These are phyloP conservation scores for Colletotrichum tabaci DNA, from an alignment of 2,329 filamentous ascomycete genomes.

Conservation along the genomic window DNA sequence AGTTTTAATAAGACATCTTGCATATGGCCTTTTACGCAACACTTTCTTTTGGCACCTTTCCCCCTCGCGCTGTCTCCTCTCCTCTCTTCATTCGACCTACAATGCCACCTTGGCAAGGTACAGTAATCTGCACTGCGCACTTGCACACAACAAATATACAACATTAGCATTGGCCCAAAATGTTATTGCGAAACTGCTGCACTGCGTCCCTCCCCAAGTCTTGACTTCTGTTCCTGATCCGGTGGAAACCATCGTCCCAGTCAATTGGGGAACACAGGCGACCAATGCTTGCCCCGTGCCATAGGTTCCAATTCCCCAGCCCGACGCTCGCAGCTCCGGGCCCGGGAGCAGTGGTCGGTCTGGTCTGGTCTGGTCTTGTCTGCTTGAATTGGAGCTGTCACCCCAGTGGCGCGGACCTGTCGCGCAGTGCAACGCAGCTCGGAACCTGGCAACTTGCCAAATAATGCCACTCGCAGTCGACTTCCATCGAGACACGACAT, in stretches of 20 bases:
- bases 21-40: constrained; percentile 16
- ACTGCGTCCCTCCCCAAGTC: constrained; percentile 29
- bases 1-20: constrained; percentile 33
- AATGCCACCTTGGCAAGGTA: not conserved
- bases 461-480: constrained; percentile 37
- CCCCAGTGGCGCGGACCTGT: constrained; percentile 29
- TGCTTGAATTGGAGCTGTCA: constrained; percentile 29
- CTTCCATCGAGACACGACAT: constrained; percentile 34
- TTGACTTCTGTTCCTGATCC: constrained; percentile 28
- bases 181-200: constrained; percentile 31
- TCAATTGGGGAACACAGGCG: constrained; percentile 26
- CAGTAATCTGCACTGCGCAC: constrained; percentile 21
- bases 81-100: constrained; percentile 17
- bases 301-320: constrained; percentile 11
- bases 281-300: constrained; percentile 29
- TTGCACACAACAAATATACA: constrained; percentile 30
- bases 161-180: constrained; percentile 14
- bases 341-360: constrained; percentile 20
- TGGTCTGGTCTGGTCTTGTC: not conserved
- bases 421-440: constrained; percentile 35
- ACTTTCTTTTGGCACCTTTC: constrained; percentile 18
- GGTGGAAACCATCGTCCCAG: constrained; percentile 30
- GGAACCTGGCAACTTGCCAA: constrained; percentile 31
- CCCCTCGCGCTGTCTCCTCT: constrained; percentile 2
- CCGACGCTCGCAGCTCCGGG: constrained; percentile 2